Evolutionary conservation across 768 basidiomycete genomes (phyloP).

Genomic region (Trametes coccinea): DNA sequence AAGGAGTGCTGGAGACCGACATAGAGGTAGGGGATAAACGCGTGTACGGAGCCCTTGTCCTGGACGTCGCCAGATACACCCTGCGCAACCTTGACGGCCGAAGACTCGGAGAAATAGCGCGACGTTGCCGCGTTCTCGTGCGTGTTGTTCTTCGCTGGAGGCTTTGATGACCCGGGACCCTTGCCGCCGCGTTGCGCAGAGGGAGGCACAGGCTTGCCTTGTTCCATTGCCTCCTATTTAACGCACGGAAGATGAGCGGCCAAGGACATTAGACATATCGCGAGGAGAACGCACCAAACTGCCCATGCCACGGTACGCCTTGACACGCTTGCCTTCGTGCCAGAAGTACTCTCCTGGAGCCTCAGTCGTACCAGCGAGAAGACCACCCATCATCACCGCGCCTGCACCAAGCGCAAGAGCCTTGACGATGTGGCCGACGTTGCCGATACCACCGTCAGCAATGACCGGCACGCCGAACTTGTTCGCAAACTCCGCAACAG

Average conservation of each 20-base stretch:
- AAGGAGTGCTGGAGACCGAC: slow-evolving; percentile 89
- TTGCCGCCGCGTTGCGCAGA: slow-evolving; percentile 28
- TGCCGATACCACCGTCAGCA: slow-evolving; percentile 93
- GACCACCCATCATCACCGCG: slow-evolving; percentile 98
- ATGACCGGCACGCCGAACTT: slow-evolving; percentile 96
- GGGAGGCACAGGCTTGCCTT: slow-evolving; percentile 52
- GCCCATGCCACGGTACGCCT: slow-evolving; percentile 99
- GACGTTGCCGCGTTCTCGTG: slow-evolving; percentile 94
- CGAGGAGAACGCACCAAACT: slow-evolving; percentile 55
- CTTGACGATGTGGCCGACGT: slow-evolving; percentile 98
- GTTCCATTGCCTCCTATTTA: slow-evolving; percentile 79
- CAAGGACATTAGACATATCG: background rate
- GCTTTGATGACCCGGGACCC: slow-evolving; percentile 19
- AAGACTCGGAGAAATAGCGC: slow-evolving; percentile 92
- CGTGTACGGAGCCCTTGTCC: slow-evolving; percentile 94
- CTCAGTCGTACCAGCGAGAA: slow-evolving; percentile 94
- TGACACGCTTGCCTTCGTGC: slow-evolving; percentile 98
- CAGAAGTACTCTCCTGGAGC: slow-evolving; percentile 99
- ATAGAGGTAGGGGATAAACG: slow-evolving; percentile 86
- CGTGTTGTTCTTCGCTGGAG: slow-evolving; percentile 40
- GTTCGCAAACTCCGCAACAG: slow-evolving; percentile 89
- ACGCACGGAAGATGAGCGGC: background rate
- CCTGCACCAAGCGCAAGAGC: slow-evolving; percentile 91
- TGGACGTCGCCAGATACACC: slow-evolving; percentile 96
- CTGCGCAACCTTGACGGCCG: slow-evolving; percentile 93